These are phyloP conservation scores for Bimuria novae-zelandiae DNA, from an alignment of 2,329 filamentous ascomycete genomes.

Conservation along the genomic window DNA sequence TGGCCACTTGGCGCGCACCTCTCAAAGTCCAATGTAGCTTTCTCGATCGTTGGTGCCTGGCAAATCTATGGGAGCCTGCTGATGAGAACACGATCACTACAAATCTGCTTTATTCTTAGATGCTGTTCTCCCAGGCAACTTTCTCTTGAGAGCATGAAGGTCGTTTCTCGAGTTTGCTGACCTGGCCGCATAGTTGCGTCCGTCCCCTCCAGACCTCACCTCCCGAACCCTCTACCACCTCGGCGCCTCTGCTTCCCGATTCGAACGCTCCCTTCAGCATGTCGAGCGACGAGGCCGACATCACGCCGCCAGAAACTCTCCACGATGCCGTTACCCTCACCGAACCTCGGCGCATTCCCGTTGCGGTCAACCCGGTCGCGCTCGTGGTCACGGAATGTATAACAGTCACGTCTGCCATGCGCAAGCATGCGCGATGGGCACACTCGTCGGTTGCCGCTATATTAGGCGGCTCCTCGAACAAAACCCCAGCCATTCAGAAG, in stretches of 20 bases:
- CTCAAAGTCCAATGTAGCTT: conserved; percentile 5
- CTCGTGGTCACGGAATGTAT: conserved; percentile 98
- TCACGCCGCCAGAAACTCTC: conserved; percentile 27
- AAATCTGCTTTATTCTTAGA: conserved; percentile 9
- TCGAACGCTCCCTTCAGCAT: conserved; percentile 21
- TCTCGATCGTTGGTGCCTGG: conserved; percentile 23
- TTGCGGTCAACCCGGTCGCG: conserved; percentile 87
- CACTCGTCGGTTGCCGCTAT: conserved; percentile 97
- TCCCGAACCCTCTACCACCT: conserved; percentile 20
- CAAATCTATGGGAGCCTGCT: conserved; percentile 8
- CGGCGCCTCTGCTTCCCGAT: conserved; percentile 17
- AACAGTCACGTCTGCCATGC: conserved; percentile 95
- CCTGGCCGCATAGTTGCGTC: conserved; percentile 31
- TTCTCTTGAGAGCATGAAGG: conserved; percentile 32
- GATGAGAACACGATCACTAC: conserved; percentile 18
- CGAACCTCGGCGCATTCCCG: conserved; percentile 58
- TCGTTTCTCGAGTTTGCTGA: conserved; percentile 28
- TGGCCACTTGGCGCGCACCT: conserved; percentile 11
- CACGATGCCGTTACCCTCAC: conserved; percentile 28
- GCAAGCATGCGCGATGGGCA: conserved; percentile 94
- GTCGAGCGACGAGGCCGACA: conserved; percentile 34
- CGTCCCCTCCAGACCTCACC: conserved; percentile 28
- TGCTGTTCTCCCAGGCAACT: conserved; percentile 17
- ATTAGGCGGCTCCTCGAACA: conserved; percentile 71
- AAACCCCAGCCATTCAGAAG: conserved; percentile 44